phyloP scores from a whole-genome alignment of 257 asterid species.

The Nicotiana attenuata region DNA sequence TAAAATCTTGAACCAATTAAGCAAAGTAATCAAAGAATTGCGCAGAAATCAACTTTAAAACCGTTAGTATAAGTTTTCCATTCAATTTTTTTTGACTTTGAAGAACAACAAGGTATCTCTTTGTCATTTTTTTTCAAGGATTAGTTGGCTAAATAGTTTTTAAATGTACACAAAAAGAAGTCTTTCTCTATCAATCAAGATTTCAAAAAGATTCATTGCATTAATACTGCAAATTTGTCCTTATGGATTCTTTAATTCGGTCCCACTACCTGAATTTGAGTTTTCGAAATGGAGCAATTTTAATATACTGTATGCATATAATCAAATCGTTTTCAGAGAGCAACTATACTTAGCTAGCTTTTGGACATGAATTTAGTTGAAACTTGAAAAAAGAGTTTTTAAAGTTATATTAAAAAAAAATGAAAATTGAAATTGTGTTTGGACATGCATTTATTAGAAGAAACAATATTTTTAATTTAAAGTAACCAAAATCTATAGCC shows the following conservation, averaged over 20 bases:
- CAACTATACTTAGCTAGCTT: neutral
- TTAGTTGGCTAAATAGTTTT: neutral
- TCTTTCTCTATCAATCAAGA: neutral
- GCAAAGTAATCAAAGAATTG: too few species aligned
- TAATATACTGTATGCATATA: neutral
- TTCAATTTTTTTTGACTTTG: neutral
- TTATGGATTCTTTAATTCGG: neutral
- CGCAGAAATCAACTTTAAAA: neutral
- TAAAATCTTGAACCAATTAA: too few species aligned
- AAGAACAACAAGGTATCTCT: neutral
- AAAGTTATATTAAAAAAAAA: too few species aligned
- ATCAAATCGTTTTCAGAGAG: neutral
- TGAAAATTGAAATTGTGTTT: too few species aligned
- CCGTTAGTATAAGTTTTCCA: neutral
- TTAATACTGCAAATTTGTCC: neutral
- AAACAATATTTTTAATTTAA: too few species aligned
- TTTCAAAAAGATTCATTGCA: neutral
- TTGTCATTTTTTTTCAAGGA: neutral
- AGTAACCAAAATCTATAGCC: too few species aligned
- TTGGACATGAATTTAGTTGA: too few species aligned
- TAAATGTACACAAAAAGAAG: neutral
- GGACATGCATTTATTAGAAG: too few species aligned
- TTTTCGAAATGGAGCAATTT: neutral
- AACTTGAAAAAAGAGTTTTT: too few species aligned
- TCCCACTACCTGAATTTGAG: neutral